Evolutionary conservation across 169 alveolate species (phyloP).

Genomic region (Hepatocystis sp.): DNA sequence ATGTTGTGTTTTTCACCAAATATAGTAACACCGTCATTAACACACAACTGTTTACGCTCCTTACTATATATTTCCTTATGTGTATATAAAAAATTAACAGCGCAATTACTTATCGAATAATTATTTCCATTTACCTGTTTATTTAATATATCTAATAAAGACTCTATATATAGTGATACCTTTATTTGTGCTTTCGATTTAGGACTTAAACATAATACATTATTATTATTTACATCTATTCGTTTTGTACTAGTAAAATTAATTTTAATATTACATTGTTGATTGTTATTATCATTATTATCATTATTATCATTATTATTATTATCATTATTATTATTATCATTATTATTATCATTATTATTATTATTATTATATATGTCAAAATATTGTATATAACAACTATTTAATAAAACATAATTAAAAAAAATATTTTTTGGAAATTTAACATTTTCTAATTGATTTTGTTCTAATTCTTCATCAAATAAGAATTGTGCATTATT

Average conservation of each 20-base stretch:
- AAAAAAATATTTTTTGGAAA: constrained; percentile 23
- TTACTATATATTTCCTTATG: too few species aligned
- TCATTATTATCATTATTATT: not conserved
- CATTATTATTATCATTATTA: constrained; percentile 12
- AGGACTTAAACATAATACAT: too few species aligned
- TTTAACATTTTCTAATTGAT: constrained; percentile 15
- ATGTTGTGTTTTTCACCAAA: too few species aligned
- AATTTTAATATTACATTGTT: not conserved
- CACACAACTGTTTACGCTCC: too few species aligned
- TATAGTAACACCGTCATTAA: too few species aligned
- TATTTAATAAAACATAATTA: constrained; percentile 16
- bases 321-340: constrained; percentile 6
- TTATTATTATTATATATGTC: constrained; percentile 9
- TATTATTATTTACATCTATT: not conserved
- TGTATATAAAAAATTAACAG: not conserved
- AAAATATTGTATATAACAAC: constrained; percentile 7
- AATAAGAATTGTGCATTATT: not conserved
- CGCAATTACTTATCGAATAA: not conserved
- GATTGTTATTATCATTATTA: not conserved
- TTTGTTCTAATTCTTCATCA: constrained; percentile 18
- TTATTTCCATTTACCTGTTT: too few species aligned
- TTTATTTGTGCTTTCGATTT: too few species aligned
- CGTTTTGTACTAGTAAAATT: not conserved
- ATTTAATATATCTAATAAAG: too few species aligned
- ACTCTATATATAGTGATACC: too few species aligned